Percentiles rank a stretch among this genome's conserved stretches.
Evolutionary conservation across 495 filamentous ascomycete species (phyloP).

Genomic region (Penicillium cosmopolitanum): DNA sequence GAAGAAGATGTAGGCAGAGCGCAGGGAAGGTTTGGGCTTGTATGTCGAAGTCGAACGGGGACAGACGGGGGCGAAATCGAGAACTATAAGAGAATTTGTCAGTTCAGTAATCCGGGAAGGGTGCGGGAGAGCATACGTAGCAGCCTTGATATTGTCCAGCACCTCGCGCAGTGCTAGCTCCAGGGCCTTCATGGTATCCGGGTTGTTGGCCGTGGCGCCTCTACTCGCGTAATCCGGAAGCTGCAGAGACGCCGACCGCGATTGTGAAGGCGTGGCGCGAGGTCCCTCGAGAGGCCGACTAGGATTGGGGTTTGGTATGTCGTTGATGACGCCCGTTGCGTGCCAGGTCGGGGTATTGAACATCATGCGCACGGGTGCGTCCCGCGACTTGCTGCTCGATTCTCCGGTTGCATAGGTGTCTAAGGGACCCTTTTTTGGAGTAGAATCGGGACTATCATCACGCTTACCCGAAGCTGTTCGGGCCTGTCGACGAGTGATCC

Average conservation of each 20-base stretch:
- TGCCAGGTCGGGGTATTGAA: conserved; percentile 74
- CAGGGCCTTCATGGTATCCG: conserved; percentile 76
- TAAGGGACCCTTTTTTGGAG: conserved; percentile 33
- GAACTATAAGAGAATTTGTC: conserved; percentile 24
- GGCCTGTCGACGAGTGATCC: conserved; percentile 81
- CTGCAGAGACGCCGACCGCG: conserved; percentile 49
- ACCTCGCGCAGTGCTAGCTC: conserved; percentile 84
- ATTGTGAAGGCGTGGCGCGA: conserved; percentile 43
- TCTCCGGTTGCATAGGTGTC: conserved; percentile 32
- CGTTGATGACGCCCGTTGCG: conserved; percentile 79
- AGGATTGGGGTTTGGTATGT: conserved; percentile 58
- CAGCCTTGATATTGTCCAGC: conserved; percentile 75
- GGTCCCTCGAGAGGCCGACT: conserved; percentile 40
- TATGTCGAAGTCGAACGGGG: conserved; percentile 82
- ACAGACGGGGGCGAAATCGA: conserved; percentile 45
- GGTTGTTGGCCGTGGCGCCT: conserved; percentile 61
- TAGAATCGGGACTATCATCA: conserved; percentile 47
- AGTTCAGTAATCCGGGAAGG: conserved; percentile 6
- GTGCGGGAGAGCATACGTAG: conserved; percentile 59
- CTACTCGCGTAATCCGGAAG: conserved; percentile 61
- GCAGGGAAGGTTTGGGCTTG: conserved; percentile 79
- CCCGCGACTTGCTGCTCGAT: conserved; percentile 35
- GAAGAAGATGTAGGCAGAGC: conserved; percentile 77
- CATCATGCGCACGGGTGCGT: conserved; percentile 51
- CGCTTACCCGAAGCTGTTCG: conserved; percentile 62